Percentiles rank a stretch among this genome's conserved stretches.
Evolutionary conservation across 768 basidiomycete species (phyloP).

Genomic region (Hirschioporus abietinus): DNA sequence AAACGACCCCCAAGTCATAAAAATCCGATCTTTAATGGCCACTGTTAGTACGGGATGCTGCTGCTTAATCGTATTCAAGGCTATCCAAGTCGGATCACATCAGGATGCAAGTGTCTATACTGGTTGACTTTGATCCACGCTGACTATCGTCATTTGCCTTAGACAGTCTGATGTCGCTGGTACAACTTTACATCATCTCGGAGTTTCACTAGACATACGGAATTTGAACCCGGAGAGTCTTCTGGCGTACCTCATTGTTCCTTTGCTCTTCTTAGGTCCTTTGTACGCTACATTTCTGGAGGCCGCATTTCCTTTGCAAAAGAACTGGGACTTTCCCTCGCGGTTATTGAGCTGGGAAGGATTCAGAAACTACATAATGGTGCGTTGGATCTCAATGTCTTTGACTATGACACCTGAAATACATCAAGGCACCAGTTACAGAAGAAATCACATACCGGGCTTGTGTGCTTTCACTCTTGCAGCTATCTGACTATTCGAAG

Average conservation of each 20-base stretch:
- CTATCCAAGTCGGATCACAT: neutral
- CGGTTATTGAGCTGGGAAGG: slow-evolving; percentile 51
- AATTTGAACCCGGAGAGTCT: neutral
- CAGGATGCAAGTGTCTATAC: neutral
- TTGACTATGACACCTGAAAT: slow-evolving; percentile 2
- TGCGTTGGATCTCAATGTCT: slow-evolving; percentile 19
- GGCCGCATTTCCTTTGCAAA: slow-evolving; percentile 50
- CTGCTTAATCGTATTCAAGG: neutral
- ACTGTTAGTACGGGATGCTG: neutral
- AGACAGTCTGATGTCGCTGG: neutral
- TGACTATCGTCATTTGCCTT: neutral
- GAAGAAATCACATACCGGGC: slow-evolving; percentile 92
- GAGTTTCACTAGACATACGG: neutral
- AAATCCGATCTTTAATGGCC: neutral
- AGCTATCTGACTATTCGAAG: slow-evolving; percentile 54
- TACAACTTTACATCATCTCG: neutral
- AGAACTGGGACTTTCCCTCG: slow-evolving; percentile 38
- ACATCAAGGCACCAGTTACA: slow-evolving; percentile 71
- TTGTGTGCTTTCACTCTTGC: slow-evolving; percentile 71
- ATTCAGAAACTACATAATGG: slow-evolving; percentile 61
- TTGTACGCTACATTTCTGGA: slow-evolving; percentile 52
- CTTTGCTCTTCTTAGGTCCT: slow-evolving; percentile 73
- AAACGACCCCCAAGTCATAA: slow-evolving; percentile 1
- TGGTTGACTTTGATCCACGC: neutral
- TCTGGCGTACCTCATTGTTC: slow-evolving; percentile 56